These are phyloP conservation scores for Phytophthora crassamura DNA, from an alignment of 352 stramenopile species.

Conservation along the genomic window DNA sequence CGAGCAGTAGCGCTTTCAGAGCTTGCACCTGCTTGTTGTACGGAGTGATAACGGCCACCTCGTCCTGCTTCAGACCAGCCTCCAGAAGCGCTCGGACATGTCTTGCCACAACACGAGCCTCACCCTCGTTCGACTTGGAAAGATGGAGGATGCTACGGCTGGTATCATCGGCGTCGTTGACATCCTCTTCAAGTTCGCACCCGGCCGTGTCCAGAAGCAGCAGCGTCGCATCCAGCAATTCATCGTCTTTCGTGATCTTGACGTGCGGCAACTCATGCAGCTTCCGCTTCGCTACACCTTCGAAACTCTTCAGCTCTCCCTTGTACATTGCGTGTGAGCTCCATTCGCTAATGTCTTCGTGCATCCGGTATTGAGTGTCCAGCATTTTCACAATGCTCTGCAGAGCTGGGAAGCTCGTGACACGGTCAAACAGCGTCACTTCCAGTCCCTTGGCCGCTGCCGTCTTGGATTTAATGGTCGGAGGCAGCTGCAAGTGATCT, in stretches of 20 bases:
- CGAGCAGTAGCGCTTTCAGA: slow-evolving; percentile 87
- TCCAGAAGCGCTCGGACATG: slow-evolving; percentile 90
- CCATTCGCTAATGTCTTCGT: slow-evolving; percentile 96
- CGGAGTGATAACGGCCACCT: slow-evolving; percentile 98
- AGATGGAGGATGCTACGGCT: slow-evolving; percentile 37
- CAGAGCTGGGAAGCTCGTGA: slow-evolving; percentile 77
- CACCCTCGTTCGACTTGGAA: slow-evolving; percentile 84
- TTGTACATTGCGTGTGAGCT: slow-evolving; percentile 96
- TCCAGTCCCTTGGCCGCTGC: slow-evolving; percentile 83
- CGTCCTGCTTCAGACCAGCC: slow-evolving; percentile 83
- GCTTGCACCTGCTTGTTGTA: slow-evolving; percentile 98
- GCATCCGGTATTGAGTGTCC: slow-evolving; percentile 98
- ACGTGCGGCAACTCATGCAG: slow-evolving; percentile 86
- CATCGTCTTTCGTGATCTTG: slow-evolving; percentile 55
- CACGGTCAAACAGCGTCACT: slow-evolving; percentile 96
- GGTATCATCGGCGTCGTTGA: slow-evolving; percentile 31
- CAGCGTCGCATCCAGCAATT: slow-evolving; percentile 77
- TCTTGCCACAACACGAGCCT: slow-evolving; percentile 74
- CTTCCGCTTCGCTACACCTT: slow-evolving; percentile 81
- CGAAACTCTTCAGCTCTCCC: slow-evolving; percentile 70
- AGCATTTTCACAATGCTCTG: slow-evolving; percentile 92
- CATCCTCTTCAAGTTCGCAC: slow-evolving; percentile 93
- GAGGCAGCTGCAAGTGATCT: slow-evolving; percentile 97
- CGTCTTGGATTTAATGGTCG: slow-evolving; percentile 95
- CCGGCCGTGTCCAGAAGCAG: slow-evolving; percentile 95